Evolutionary conservation across 768 basidiomycete species (phyloP).

Genomic region (Lactifluus pinguis): DNA sequence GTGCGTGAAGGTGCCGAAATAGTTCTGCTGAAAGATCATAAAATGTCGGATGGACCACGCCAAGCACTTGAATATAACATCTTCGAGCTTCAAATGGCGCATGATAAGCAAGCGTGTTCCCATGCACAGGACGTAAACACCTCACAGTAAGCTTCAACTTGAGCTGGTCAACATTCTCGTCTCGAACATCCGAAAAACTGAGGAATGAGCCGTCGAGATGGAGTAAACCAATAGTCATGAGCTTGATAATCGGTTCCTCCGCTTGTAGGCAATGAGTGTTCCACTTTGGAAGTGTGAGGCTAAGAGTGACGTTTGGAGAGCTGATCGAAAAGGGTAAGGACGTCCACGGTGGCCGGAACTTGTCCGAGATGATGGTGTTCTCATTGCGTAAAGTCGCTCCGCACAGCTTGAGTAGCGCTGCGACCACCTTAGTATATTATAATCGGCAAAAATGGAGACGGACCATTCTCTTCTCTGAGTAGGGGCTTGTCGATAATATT

Average conservation of each 20-base stretch:
- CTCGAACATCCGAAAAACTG: constrained; percentile 56
- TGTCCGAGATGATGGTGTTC: constrained; percentile 56
- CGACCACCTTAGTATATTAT: not conserved
- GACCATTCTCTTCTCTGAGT: constrained; percentile 78
- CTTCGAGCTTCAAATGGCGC: constrained; percentile 32
- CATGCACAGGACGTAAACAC: constrained; percentile 3
- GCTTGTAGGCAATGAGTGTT: constrained; percentile 72
- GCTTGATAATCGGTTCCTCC: constrained; percentile 45
- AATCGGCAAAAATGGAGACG: constrained; percentile 9
- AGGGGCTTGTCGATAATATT: constrained; percentile 92
- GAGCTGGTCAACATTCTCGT: constrained; percentile 73
- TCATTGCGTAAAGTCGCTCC: constrained; percentile 47
- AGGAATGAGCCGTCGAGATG: constrained; percentile 61
- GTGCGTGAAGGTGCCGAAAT: constrained; percentile 89
- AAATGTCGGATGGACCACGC: constrained; percentile 88
- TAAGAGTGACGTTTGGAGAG: constrained; percentile 45
- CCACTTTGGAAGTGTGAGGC: constrained; percentile 78
- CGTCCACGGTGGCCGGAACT: constrained; percentile 62
- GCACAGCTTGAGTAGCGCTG: constrained; percentile 64
- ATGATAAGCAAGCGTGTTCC: not conserved
- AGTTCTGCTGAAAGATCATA: constrained; percentile 87
- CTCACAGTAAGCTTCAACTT: constrained; percentile 56
- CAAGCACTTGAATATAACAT: constrained; percentile 56
- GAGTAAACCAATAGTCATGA: constrained; percentile 53
- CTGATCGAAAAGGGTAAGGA: constrained; percentile 57